A percentile compares a stretch with the other conserved stretches of the same genome.
phyloP scores from a whole-genome alignment of 1,284 basidiomycete genomes.

The Thelephora terrestris region DNA sequence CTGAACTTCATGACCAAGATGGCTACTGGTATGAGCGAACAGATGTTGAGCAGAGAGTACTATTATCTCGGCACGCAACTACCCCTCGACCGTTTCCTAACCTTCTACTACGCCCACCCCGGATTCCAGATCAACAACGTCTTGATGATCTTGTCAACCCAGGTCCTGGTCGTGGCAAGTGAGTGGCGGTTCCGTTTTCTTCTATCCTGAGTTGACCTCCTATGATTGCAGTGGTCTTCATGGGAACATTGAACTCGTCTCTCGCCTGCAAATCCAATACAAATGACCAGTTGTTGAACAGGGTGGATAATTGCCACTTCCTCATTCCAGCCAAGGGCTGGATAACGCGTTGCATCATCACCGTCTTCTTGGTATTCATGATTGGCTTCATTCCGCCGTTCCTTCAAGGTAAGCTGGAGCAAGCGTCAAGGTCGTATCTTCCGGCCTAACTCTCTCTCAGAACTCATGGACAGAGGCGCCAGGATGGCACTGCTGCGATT shows the following conservation, averaged over 20 bases:
- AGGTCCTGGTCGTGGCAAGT: slow-evolving; percentile 84
- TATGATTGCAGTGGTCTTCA: slow-evolving; percentile 65
- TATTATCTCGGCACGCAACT: slow-evolving; percentile 99
- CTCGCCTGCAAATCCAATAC: slow-evolving; percentile 76
- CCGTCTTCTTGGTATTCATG: slow-evolving; percentile 95
- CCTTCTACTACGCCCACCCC: slow-evolving; percentile 99
- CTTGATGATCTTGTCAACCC: slow-evolving; percentile 90
- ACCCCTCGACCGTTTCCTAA: slow-evolving; percentile 96
- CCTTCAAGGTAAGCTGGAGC: slow-evolving; percentile 63
- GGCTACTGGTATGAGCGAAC: slow-evolving; percentile 99
- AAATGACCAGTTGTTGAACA: slow-evolving; percentile 60
- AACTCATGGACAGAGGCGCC: slow-evolving; percentile 88
- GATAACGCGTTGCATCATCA: slow-evolving; percentile 92
- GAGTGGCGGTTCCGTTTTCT: slow-evolving; percentile 23
- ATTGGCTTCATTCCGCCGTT: slow-evolving; percentile 90
- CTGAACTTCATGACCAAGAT: slow-evolving; percentile 99
- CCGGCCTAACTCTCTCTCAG: slow-evolving; percentile 30
- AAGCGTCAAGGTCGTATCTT: neutral
- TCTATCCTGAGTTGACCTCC: slow-evolving; percentile 7
- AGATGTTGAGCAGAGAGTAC: slow-evolving; percentile 98
- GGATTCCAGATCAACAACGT: slow-evolving; percentile 99
- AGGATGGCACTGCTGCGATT: slow-evolving; percentile 82
- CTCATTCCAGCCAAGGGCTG: slow-evolving; percentile 82
- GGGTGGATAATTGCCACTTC: slow-evolving; percentile 85
- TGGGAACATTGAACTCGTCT: slow-evolving; percentile 82